Conservation (phyloP, 371 early-diverging fungal species). For the Furculomyces boomerangus region DNA sequence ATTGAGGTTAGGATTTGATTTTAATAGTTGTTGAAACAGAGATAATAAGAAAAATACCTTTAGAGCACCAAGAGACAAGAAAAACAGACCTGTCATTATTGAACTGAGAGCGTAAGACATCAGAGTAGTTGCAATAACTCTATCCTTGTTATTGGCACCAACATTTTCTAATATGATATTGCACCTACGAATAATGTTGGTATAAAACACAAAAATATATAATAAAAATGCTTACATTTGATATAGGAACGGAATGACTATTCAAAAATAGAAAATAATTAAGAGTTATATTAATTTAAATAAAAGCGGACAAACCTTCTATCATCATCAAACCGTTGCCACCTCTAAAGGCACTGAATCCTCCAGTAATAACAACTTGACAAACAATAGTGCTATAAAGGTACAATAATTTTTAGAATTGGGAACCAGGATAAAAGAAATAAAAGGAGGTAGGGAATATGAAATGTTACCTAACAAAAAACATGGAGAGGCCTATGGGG, state of each 20-base stretch:
- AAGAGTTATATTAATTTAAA: too few relatives aligned
- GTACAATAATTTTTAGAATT: too few relatives aligned
- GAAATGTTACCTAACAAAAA: too few relatives aligned
- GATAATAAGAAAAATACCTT: too few relatives aligned
- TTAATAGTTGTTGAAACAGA: too few relatives aligned
- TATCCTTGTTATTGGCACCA: slow-evolving; percentile 33
- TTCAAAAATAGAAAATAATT: too few relatives aligned
- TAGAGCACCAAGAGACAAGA: slow-evolving; percentile 68
- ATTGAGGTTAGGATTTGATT: too few relatives aligned
- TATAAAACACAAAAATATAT: too few relatives aligned
- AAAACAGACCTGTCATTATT: slow-evolving; percentile 71
- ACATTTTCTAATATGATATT: slow-evolving; percentile 43
- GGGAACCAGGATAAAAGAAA: too few relatives aligned
- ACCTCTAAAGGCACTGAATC: slow-evolving; percentile 74
- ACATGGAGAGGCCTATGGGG: slow-evolving; percentile 86
- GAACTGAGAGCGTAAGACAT: slow-evolving; percentile 69
- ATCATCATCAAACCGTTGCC: slow-evolving; percentile 93
- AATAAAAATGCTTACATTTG: too few relatives aligned
- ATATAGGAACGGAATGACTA: slow-evolving; percentile 24
- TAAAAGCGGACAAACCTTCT: slow-evolving; percentile 85
- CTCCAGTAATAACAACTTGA: slow-evolving; percentile 65
- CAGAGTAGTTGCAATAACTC: slow-evolving; percentile 75
- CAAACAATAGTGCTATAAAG: slow-evolving; percentile 66
- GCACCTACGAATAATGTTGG: too few relatives aligned
- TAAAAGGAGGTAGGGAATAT: too few relatives aligned